A percentile compares a stretch with the other conserved stretches of the same genome.
Evolutionary conservation across 768 basidiomycete species (phyloP).

Genomic region (Hypsizygus marmoreus): DNA sequence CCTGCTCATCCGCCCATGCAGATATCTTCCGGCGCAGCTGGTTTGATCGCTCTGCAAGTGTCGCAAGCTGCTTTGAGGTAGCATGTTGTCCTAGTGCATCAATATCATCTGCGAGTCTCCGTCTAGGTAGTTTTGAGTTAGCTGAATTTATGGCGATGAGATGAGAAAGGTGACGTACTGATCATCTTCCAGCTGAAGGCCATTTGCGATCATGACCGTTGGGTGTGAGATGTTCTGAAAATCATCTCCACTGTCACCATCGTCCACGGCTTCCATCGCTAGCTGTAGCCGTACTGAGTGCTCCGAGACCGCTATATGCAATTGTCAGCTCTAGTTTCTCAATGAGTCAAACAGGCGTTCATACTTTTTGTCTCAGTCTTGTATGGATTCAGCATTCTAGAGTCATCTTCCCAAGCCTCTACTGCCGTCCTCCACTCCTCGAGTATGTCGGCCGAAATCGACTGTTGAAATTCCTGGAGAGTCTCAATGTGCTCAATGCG

Average conservation of each 20-base stretch:
- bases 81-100: slow-evolving; percentile 7
- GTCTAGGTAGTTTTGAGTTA: slow-evolving; percentile 4
- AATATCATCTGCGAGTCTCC: slow-evolving; percentile 1
- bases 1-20: slow-evolving; percentile 13
- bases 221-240: slow-evolving; percentile 6
- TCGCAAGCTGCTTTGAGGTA: slow-evolving; percentile 11
- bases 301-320: too few species aligned
- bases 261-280: slow-evolving; percentile 11
- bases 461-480: slow-evolving; percentile 10
- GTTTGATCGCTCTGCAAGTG: slow-evolving; percentile 11
- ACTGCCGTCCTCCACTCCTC: slow-evolving; percentile 13
- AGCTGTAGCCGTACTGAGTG: not conserved
- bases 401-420: slow-evolving; percentile 16
- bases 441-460: not conserved
- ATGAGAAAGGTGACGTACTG: slow-evolving; percentile 11
- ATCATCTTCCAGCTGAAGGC: slow-evolving; percentile 17
- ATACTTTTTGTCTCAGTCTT: slow-evolving; percentile 5
- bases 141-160: not conserved
- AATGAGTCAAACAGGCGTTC: not conserved
- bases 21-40: slow-evolving; percentile 9
- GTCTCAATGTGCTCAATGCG: slow-evolving; percentile 8
- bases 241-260: slow-evolving; percentile 9
- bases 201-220: slow-evolving; percentile 9
- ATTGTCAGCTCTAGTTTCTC: too few species aligned
- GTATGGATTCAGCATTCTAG: slow-evolving; percentile 10